Conservation (phyloP, 208 protist genomes). For the Angomonas deanei region DNA sequence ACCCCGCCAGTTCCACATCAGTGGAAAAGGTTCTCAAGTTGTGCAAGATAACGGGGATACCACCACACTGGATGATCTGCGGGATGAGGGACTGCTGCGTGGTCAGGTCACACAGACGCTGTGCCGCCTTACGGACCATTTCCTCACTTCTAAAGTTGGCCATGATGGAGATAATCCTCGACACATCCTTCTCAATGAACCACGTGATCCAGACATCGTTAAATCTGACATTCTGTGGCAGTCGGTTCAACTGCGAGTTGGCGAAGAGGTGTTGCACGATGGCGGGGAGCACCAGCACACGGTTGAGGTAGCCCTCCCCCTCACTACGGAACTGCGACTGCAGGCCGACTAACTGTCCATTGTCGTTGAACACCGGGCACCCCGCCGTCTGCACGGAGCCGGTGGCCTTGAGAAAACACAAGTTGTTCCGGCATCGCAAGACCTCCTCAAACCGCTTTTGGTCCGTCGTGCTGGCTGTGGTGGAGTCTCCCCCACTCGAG, state of each 20-base stretch:
- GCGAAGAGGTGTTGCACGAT: constrained; percentile 90
- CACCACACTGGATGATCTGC: constrained; percentile 43
- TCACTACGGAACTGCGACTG: constrained; percentile 71
- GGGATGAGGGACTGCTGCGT: constrained; percentile 33
- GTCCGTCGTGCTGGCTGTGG: constrained; percentile 22
- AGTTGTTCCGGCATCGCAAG: constrained; percentile 52
- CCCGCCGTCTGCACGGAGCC: constrained; percentile 58
- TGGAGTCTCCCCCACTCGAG: no score
- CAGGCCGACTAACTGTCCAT: constrained; percentile 73
- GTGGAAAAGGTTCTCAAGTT: constrained; percentile 48
- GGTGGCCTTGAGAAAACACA: constrained; percentile 74
- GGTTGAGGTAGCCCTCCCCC: constrained; percentile 72
- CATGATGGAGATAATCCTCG: constrained; percentile 67
- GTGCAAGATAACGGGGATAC: constrained; percentile 52
- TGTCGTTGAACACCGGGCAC: constrained; percentile 86
- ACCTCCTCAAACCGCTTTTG: constrained; percentile 89
- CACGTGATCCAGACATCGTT: constrained; percentile 88
- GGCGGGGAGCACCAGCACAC: constrained; percentile 67
- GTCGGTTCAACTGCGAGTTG: constrained; percentile 64
- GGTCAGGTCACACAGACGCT: constrained; percentile 66
- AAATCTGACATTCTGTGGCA: constrained; percentile 57
- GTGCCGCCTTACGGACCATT: constrained; percentile 50
- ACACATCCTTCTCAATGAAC: constrained; percentile 70
- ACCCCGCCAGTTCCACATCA: constrained; percentile 42
- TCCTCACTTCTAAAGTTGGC: constrained; percentile 65